These are phyloP conservation scores for Colletotrichum sp. DNA, from an alignment of 2,329 filamentous ascomycete species.

Conservation along the genomic window DNA sequence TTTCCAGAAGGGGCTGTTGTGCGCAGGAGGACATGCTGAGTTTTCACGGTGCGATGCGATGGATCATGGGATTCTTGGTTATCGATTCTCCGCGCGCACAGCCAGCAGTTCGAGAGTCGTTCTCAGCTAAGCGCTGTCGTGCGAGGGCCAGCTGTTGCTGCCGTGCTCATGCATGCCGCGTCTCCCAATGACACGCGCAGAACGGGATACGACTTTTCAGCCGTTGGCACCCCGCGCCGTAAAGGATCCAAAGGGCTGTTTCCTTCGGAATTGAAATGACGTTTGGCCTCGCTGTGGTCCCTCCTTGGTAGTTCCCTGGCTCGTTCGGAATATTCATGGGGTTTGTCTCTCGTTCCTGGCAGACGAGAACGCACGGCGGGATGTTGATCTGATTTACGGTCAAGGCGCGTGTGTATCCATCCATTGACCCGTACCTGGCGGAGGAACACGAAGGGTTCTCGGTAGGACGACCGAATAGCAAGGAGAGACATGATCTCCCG, in stretches of 20 bases:
- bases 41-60: not conserved
- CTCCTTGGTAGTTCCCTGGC: not conserved
- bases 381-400: not conserved
- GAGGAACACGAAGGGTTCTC: not conserved
- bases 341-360: not conserved
- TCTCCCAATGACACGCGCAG: not conserved
- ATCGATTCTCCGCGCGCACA: not conserved
- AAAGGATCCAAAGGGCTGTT: not conserved
- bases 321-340: not conserved
- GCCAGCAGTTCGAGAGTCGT: not conserved
- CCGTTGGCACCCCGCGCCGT: not conserved
- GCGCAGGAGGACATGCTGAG: not conserved
- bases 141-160: not conserved
- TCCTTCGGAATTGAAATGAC: not conserved
- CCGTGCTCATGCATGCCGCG: not conserved
- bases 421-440: not conserved
- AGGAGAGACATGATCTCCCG: not conserved
- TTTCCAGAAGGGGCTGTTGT: not conserved
- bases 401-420: not conserved
- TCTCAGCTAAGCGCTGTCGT: constrained; percentile 6
- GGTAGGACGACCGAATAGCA: not conserved
- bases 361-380: not conserved
- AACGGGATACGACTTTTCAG: not conserved
- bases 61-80: not conserved
- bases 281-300: not conserved